Percentiles rank a stretch among this genome's conserved stretches.
Conservation (phyloP, 140 eudicot genomes). For the Flaveria floridana region DNA sequence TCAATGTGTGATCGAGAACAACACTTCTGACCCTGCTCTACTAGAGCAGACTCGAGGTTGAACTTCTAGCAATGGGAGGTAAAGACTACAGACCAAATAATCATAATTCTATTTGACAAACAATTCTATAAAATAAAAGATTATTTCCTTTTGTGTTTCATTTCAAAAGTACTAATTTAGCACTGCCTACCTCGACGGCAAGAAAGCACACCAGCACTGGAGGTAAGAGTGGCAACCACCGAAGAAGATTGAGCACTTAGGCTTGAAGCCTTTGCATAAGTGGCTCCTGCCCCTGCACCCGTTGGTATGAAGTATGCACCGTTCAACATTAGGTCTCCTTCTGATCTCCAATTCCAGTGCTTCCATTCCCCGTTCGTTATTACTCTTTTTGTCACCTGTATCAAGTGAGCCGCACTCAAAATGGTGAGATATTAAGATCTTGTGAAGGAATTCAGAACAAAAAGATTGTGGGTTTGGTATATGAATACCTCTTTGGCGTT, state of each 20-base stretch:
- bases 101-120: conserved; percentile 23
- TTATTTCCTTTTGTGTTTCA: conserved; percentile 11
- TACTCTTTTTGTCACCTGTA: conserved; percentile 83
- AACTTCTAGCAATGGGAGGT: conserved; percentile 29
- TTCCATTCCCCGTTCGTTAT: conserved; percentile 48
- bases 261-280: conserved; percentile 85
- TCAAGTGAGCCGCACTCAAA: background rate
- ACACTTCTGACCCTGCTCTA: conserved; percentile 28
- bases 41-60: conserved; percentile 32
- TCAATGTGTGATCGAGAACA: conserved; percentile 26
- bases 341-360: conserved; percentile 95
- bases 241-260: conserved; percentile 76
- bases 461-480: background rate
- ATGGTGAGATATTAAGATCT: background rate
- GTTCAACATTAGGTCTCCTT: conserved; percentile 74
- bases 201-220: conserved; percentile 68
- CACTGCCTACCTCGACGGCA: conserved; percentile 73
- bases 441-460: background rate
- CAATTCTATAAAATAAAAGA: conserved; percentile 21
- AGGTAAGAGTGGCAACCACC: conserved; percentile 63
- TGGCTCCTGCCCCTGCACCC: conserved; percentile 72
- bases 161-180: conserved; percentile 21
- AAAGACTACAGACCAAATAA: conserved; percentile 12
- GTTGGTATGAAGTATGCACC: conserved; percentile 78
- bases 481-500: conserved; percentile 60